Evolutionary conservation across 176 grass and related monocot genomes (phyloP).

Genomic region (Pharus latifolius): DNA sequence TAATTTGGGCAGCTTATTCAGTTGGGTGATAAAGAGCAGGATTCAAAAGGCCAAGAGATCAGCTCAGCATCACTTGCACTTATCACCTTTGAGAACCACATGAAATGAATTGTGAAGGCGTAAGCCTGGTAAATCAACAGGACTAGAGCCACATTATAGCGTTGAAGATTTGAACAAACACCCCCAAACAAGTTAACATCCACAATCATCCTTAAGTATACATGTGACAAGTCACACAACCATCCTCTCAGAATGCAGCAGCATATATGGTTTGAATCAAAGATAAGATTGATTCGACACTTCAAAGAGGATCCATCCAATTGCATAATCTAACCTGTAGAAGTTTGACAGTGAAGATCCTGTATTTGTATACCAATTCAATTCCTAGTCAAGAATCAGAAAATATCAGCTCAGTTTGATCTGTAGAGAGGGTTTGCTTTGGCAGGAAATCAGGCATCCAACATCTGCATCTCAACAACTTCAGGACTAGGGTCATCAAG

Average conservation of each 20-base stretch:
- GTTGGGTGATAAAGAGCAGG: background rate
- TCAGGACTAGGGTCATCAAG: background rate
- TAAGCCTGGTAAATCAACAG: background rate
- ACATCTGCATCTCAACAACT: background rate
- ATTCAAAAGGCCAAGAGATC: background rate
- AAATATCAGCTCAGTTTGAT: background rate
- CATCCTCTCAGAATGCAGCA: background rate
- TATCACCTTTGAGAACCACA: background rate
- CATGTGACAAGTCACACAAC: background rate
- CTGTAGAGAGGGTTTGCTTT: background rate
- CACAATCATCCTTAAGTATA: background rate
- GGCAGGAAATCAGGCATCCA: background rate
- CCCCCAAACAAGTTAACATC: background rate
- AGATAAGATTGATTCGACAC: background rate
- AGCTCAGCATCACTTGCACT: background rate
- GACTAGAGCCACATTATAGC: background rate
- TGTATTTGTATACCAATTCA: background rate
- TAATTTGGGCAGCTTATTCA: background rate
- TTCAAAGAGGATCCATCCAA: background rate
- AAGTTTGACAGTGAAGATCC: background rate
- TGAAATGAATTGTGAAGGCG: background rate
- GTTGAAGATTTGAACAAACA: background rate
- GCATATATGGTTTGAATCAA: background rate
- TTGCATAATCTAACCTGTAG: background rate
- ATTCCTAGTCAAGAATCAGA: background rate